These are phyloP conservation scores for Diplodia intermedia DNA, from an alignment of 2,329 filamentous ascomycete species.

Conservation along the genomic window DNA sequence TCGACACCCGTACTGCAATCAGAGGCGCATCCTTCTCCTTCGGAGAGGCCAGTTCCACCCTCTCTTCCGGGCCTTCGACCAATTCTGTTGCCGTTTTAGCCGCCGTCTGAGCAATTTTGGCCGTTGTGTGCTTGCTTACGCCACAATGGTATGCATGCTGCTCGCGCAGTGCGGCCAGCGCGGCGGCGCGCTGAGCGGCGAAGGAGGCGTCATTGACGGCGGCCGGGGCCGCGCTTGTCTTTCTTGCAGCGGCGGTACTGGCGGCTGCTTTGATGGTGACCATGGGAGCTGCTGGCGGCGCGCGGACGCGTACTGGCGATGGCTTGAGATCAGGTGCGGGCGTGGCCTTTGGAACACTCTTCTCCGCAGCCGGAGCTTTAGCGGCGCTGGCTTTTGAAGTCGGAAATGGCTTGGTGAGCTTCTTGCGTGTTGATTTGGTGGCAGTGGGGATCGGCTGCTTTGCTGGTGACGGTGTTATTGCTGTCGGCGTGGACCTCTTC, in stretches of 20 bases:
- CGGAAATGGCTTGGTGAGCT: constrained; percentile 3
- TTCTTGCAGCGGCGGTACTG: neutral
- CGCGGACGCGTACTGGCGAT: neutral
- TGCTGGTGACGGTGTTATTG: neutral
- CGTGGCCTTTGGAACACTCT: neutral
- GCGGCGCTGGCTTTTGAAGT: neutral
- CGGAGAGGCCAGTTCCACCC: neutral
- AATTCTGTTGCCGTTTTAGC: neutral
- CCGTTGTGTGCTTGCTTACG: neutral
- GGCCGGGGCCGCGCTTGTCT: neutral
- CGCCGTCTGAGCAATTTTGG: neutral
- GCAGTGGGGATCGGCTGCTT: neutral
- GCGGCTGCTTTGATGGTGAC: neutral
- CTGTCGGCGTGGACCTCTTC: neutral
- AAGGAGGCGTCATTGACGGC: neutral
- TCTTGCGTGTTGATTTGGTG: neutral
- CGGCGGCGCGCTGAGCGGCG: neutral
- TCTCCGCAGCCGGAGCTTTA: neutral
- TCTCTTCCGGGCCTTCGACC: neutral
- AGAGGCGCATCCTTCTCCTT: neutral
- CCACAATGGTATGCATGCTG: neutral
- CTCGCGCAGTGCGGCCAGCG: neutral
- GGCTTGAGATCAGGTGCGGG: neutral
- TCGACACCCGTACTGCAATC: neutral
- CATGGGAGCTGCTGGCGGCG: neutral